Percentiles rank a stretch among this genome's conserved stretches.
phyloP scores from a whole-genome alignment of 768 basidiomycete genomes.

The Amanita pallidorosea region DNA sequence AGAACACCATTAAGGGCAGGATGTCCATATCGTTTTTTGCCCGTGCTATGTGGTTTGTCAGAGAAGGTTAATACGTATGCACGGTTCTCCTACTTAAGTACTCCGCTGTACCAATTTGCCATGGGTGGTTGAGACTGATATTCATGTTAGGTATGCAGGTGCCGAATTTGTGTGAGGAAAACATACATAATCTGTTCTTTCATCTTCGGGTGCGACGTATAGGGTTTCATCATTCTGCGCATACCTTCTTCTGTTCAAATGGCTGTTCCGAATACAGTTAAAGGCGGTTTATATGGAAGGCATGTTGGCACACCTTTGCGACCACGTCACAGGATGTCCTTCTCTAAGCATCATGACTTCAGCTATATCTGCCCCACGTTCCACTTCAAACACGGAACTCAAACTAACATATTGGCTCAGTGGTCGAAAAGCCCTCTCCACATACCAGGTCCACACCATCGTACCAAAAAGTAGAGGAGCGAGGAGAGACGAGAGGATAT shows the following conservation, averaged over 20 bases:
- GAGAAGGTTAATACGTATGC: not conserved
- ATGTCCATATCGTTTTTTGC: conserved; percentile 88
- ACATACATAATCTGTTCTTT: conserved; percentile 78
- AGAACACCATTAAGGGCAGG: conserved; percentile 90
- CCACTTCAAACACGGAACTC: conserved; percentile 81
- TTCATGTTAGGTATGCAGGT: conserved; percentile 7
- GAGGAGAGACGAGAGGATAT: conserved; percentile 43
- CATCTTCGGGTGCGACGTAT: conserved; percentile 93
- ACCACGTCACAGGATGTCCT: conserved; percentile 82
- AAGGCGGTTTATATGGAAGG: not conserved
- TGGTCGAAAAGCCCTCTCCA: conserved; percentile 54
- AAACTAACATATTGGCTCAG: conserved; percentile 78
- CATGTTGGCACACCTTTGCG: conserved; percentile 56
- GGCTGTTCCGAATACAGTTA: conserved; percentile 30
- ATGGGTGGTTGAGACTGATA: conserved; percentile 88
- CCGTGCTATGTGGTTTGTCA: conserved; percentile 46
- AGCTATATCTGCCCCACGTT: conserved; percentile 78
- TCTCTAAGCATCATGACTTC: conserved; percentile 65
- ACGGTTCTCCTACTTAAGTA: conserved; percentile 57
- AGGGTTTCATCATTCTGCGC: conserved; percentile 90
- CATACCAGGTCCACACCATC: conserved; percentile 72
- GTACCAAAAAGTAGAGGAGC: conserved; percentile 71
- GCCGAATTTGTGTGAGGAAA: not conserved
- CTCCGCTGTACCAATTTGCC: conserved; percentile 89
- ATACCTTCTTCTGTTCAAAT: conserved; percentile 79